Base-by-base conservation (phyloP, 2,329 filamentous ascomycete species). In the Sclerotinia subarctica region DNA sequence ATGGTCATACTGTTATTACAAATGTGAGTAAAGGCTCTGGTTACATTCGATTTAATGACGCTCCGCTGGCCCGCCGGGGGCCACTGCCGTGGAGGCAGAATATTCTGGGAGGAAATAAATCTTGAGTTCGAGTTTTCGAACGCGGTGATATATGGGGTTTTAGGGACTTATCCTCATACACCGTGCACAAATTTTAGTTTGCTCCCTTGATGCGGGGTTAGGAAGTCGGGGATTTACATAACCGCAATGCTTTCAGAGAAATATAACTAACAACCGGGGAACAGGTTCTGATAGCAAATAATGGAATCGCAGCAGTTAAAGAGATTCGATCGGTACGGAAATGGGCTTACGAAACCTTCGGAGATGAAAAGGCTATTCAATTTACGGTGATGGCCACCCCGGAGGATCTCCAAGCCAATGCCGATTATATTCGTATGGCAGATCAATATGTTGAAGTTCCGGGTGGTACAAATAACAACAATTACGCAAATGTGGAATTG, bases 361-460 rank as follows among this genome's bases (percentile, higher is more conserved):
- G 95, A 82, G 94, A 99, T 82, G 95, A 99, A 85, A 88, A 91
- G 78, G 95, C 94, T 76, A 97, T 99, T 78, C 94, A 98, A 79
- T 99, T 99, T 83, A 99, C 95, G 72, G 95, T 99, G 79, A 99
- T 99, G 95, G 95, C 95, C 75, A 99, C 95, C 51, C 95, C 95
- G 62, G 95, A 99, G 82, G 95, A 99, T 89, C 82, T 99, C 78
- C 88, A 90, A 79, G 95, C 95, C 79, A 99, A 99, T 80, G 95
- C 95, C 74, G 95, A 99, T 82, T 99, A 99, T 83, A 99, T 99
- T 79, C 89, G 95, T 79, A 98, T 99, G 95, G 95, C 95, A 46
- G 95, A 99, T 82, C 93, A 97, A 85, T 99, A 99, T 80, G 95
- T 99, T 75, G 95, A 99, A 83, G 94, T 99, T 70, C 95, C 95